Evolutionary conservation across 192 early-diverging fungal species (phyloP), one percentile per base, ranked within the genome.

Genomic region (Backusella luteola): DNA sequence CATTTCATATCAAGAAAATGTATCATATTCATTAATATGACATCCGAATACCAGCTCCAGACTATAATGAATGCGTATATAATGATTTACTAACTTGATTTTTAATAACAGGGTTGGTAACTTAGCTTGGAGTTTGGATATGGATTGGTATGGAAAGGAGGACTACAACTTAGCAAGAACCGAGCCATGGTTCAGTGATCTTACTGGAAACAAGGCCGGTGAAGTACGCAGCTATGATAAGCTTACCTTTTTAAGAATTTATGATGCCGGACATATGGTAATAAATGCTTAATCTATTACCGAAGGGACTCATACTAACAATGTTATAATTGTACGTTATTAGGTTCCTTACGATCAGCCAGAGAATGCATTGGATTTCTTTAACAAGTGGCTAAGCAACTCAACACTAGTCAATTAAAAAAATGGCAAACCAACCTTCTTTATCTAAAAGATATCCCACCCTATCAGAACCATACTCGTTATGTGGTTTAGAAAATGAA

Each of bases 321-420:
- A 35, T 23, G 9, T 8, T 12, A 39, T 21, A 41, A 19, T 39
- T 11, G 35, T 36, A 73, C 35, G 3, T 38, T 17, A n/a, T 39
- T 39, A 77, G 75, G 89, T 90, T 83, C 95, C 95, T 15, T 95
- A 94, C 76, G 96, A 98, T 84, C 94, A 96, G 83, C 93, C 95
- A 67, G 86, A 85, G 71, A 89, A 89, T 77, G 87, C 89, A 36
- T 83, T 91, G 52, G 94, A 94, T 84, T 91, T 98, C 87, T 91
- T 98, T 79, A 94, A 93, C 86, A 82, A 84, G 49, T 98, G 95
- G 95, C 72, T 96, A 32, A 44, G 15, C 36, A 63, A 74, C 44
- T 32, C 53, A 21, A 19, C 49, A 36, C 63, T 73, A 26, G 41
- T 32, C 23, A 49, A 49, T 14, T 71, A 49, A 71, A 29, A 46